Base-by-base conservation (phyloP, 2,329 filamentous ascomycete species). In the Arthroderma sp. region DNA sequence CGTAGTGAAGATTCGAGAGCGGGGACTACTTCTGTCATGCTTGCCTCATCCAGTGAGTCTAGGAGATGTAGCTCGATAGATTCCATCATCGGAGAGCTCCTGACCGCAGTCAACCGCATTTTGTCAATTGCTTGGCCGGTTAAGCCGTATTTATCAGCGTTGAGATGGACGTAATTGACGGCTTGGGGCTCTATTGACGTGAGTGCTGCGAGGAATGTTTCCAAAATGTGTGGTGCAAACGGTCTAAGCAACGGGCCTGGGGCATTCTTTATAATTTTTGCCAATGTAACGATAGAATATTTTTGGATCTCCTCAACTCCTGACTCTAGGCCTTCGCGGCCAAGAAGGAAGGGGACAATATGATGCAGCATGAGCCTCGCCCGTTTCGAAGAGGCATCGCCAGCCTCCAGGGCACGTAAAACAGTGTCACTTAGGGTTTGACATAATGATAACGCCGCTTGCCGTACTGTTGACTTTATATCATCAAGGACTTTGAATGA, bases 401-500 rank as follows among this genome's bases (percentile, higher is more conserved):
- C 87, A 47, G 88, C 84, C 69, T 95, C 89, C 1, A 96, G 79
- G 59, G 90, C 87, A 28, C 90, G 84, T 2, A 94, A 88, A 13
- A 97, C 79, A 15, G 88, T 87, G 55, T 88, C 90, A 0, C 90
- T 94, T 37, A 98, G 77, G 0, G 84, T 83, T 68, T 91, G 85
- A 65, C 91, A 95, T 3, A 98, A 79, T 59, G 84, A 84, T 49
- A 90, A 79, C 1, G 93, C 93, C 1, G 90, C 87, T 37, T 81
- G 78, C 55, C 93, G 81, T 3, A 98, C 93, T 0, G 86, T 90
- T 6, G 86, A 86, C 69, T 98, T 98, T 70, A 97, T 94, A 69
- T 98, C 93, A 69, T 98, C 93, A 4, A 97, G 77, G 0, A 98
- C 90, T 66, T 89, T 94, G 70, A 97, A 86, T 0, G 89, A 86